phyloP scores from a whole-genome alignment of 768 basidiomycete genomes.

The Kwoniella europaea region DNA sequence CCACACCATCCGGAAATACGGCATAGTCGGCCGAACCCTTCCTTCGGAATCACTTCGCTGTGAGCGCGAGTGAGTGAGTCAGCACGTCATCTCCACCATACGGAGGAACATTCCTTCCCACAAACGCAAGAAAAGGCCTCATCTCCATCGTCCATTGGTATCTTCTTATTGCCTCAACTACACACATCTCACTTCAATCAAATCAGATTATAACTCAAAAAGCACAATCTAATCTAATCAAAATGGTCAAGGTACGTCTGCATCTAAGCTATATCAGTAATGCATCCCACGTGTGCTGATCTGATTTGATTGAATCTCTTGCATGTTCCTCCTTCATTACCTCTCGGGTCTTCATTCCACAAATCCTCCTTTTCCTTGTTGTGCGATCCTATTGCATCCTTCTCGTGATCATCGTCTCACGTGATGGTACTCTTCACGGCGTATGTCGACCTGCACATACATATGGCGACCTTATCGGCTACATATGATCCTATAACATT shows the following conservation, averaged over 20 bases:
- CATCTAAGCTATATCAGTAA: background rate
- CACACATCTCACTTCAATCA: background rate
- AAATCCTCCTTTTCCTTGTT: background rate
- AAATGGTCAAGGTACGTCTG: constrained; percentile 51
- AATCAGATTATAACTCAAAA: background rate
- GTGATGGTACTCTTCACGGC: background rate
- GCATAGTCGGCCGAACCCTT: constrained; percentile 7
- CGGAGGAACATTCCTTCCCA: background rate
- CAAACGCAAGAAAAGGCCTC: constrained; percentile 4
- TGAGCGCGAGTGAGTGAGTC: background rate
- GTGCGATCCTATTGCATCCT: background rate
- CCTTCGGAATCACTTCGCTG: background rate
- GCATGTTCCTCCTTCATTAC: constrained; percentile 8
- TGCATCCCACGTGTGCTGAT: background rate
- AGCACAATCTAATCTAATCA: constrained; percentile 20
- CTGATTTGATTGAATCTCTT: constrained; percentile 4
- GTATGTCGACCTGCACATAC: background rate
- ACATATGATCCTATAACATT: background rate
- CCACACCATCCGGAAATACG: constrained; percentile 12
- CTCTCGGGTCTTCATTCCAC: constrained; percentile 16
- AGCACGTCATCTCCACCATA: constrained; percentile 8
- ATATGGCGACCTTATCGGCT: no score
- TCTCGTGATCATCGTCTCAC: background rate
- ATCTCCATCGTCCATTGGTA: background rate
- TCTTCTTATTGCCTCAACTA: constrained; percentile 3